phyloP scores from a whole-genome alignment of 106 monocot genomes.

The Dendrobium chrysotoxum region DNA sequence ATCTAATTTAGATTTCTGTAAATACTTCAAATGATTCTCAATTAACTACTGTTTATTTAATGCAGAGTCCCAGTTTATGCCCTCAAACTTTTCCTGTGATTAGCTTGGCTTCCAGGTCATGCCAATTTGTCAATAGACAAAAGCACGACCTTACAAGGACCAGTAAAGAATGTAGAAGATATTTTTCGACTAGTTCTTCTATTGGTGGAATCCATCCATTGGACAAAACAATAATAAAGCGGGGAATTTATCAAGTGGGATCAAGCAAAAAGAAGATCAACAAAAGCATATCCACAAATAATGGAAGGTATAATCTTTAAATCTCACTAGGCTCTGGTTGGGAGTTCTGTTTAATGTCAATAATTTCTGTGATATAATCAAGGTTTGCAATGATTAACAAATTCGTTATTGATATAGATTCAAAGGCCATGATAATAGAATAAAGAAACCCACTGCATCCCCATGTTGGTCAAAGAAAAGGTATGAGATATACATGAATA shows the following conservation, averaged over 20 bases:
- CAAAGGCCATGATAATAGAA: neutral
- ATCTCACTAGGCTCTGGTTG: no score
- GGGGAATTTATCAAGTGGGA: slow-evolving; percentile 1
- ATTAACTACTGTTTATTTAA: no score
- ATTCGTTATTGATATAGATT: neutral
- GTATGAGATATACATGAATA: neutral
- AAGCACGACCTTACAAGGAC: slow-evolving; percentile 13
- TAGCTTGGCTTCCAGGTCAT: slow-evolving; percentile 49
- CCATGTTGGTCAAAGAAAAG: neutral
- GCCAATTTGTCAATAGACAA: slow-evolving; percentile 28
- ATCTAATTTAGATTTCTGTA: neutral
- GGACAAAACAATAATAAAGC: slow-evolving; percentile 18
- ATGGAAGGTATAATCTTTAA: no score
- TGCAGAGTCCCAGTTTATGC: slow-evolving; percentile 32
- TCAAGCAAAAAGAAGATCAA: slow-evolving; percentile 15
- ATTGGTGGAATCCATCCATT: slow-evolving; percentile 4
- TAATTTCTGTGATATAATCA: no score
- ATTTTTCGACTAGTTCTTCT: slow-evolving; percentile 15
- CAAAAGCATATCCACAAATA: slow-evolving; percentile 1
- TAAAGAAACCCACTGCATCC: neutral
- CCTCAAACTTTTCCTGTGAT: slow-evolving; percentile 39
- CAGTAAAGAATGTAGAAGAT: slow-evolving; percentile 16
- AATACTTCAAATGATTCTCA: neutral
- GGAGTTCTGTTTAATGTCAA: no score
- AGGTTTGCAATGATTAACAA: neutral